Evolutionary conservation across 2,329 filamentous ascomycete species (phyloP), one percentile per base, ranked within the genome.

Genomic region (Epicoccum sorghinum): DNA sequence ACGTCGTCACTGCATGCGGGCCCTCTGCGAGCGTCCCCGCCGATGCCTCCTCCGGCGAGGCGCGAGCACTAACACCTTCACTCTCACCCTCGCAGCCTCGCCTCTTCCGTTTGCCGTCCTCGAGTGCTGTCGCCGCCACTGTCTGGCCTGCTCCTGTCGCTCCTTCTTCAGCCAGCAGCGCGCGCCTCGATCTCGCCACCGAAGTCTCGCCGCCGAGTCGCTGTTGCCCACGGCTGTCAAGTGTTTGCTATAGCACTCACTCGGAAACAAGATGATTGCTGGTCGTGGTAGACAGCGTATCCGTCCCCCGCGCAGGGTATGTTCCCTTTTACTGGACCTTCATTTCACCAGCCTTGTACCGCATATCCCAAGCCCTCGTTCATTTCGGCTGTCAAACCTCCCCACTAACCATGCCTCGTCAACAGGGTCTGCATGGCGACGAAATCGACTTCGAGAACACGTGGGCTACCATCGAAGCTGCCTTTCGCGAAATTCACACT

Each of bases 401-500:
- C 42, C 35, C 33, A 18, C 45, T 67, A 40, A 65, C 55, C 14
- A 60, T 58, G 54, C 8, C 29, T 41, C 52, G 7, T 22, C 42
- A 10, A 52, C 66, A 89, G 86, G 83, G 84, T 52, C 73, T 86
- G 22, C 80, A 80, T 54, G 82, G 79, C 57, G 86, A 88, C 61
- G 80, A 83, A 8, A 82, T 89, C 65, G 91, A 96, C 62, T 96
- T 96, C 70, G 90, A 96, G n/a, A 81, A 84, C 3, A 90, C 87
- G 64, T 99, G 95, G 95, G 80, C 81, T 12, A 85, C 86, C 39
- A 84, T 99, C 7, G 82, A 87, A 40, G 83, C 86, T 42, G 92
- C 93, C 4, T 84, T 99, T 47, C 82, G 80, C 52, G 90, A 96
- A 70, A 98, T 99, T 45, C 93, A 98, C 77, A 89, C 87, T 53